A percentile compares a stretch with the other conserved stretches of the same genome.
These are phyloP conservation scores for Paramecium sexaurelia DNA, from an alignment of 73 alveolate species.

Conservation along the genomic window DNA sequence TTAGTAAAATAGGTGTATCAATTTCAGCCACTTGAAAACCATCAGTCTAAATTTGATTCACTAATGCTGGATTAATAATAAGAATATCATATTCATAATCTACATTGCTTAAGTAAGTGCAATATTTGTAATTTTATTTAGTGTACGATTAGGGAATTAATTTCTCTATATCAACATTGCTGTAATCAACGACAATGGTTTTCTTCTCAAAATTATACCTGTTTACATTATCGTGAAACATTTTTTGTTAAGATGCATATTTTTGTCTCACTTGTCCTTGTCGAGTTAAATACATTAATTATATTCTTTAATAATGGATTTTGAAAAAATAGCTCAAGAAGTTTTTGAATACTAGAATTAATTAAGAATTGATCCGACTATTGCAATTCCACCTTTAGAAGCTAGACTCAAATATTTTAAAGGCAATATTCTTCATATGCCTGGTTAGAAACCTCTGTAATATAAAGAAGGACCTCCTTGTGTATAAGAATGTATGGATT, in stretches of 20 bases:
- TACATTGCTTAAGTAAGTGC: not conserved
- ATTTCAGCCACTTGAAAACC: not conserved
- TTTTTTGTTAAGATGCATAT: not conserved
- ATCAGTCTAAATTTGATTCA: not conserved
- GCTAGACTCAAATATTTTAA: not conserved
- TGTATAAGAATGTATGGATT: conserved; percentile 42
- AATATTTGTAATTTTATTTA: not conserved
- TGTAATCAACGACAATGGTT: not conserved
- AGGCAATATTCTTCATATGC: conserved; percentile 40
- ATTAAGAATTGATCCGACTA: conserved; percentile 24
- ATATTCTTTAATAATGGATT: not conserved
- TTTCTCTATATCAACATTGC: not conserved
- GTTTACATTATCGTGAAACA: not conserved
- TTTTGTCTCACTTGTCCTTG: not conserved
- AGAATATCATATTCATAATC: not conserved
- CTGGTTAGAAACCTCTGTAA: conserved; percentile 10
- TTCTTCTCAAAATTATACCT: not conserved
- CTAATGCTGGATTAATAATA: not conserved
- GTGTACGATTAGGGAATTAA: not conserved
- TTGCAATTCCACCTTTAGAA: not conserved
- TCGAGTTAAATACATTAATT: not conserved
- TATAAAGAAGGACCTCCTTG: conserved; percentile 60
- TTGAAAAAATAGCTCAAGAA: not conserved
- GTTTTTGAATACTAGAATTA: conserved; percentile 32
- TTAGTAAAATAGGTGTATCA: not conserved